phyloP scores from a whole-genome alignment of 2,329 filamentous ascomycete species.

The Bipolaris sorokiniana region DNA sequence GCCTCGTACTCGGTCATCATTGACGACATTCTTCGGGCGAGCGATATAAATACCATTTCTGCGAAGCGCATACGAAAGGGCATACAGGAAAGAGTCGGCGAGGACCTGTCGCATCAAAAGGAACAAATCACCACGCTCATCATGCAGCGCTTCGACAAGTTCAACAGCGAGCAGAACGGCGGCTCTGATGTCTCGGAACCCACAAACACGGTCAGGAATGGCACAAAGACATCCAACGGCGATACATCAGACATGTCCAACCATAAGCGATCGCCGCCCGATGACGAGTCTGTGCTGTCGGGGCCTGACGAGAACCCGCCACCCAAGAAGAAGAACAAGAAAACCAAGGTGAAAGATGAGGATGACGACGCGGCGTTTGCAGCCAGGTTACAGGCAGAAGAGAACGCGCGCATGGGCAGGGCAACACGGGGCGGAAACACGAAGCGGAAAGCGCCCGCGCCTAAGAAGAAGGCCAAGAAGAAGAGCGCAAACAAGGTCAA shows the following conservation, averaged over 20 bases:
- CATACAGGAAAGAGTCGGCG: slow-evolving; percentile 64
- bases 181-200: slow-evolving; percentile 45
- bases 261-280: slow-evolving; percentile 53
- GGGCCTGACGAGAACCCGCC: slow-evolving; percentile 50
- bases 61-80: slow-evolving; percentile 70
- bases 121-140: slow-evolving; percentile 56
- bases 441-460: slow-evolving; percentile 60
- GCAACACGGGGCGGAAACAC: slow-evolving; percentile 76
- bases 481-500: slow-evolving; percentile 74
- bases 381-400: slow-evolving; percentile 87
- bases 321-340: slow-evolving; percentile 65
- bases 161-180: slow-evolving; percentile 47
- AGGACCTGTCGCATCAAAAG: slow-evolving; percentile 68
- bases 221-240: slow-evolving; percentile 30
- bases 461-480: slow-evolving; percentile 74
- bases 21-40: slow-evolving; percentile 65
- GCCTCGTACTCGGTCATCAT: slow-evolving; percentile 64
- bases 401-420: slow-evolving; percentile 71
- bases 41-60: slow-evolving; percentile 68
- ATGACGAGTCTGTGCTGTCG: slow-evolving; percentile 51
- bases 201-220: slow-evolving; percentile 48
- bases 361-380: slow-evolving; percentile 87
- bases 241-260: slow-evolving; percentile 36
- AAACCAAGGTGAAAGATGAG: slow-evolving; percentile 70
- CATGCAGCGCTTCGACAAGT: slow-evolving; percentile 58